These are phyloP conservation scores for Penstemon barbatus DNA, from an alignment of 257 asterid genomes.

Conservation along the genomic window DNA sequence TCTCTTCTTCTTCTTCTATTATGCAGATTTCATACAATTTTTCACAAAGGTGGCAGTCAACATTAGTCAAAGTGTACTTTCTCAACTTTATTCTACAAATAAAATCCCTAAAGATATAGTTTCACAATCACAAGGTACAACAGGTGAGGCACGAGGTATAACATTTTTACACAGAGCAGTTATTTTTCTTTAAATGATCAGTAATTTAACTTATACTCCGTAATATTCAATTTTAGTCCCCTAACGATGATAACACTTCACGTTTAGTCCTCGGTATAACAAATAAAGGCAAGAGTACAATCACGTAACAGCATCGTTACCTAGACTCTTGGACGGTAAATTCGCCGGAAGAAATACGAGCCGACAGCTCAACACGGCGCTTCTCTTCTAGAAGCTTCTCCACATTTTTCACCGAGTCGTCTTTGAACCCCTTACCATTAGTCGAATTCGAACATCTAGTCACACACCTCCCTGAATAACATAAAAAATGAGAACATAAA, in stretches of 20 bases:
- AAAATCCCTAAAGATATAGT: too few relatives aligned
- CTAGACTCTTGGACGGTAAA: conserved; percentile 73
- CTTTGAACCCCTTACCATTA: conserved; percentile 47
- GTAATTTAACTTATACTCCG: too few relatives aligned
- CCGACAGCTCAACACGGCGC: conserved; percentile 76
- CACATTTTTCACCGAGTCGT: conserved; percentile 53
- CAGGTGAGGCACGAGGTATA: too few relatives aligned
- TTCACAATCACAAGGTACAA: too few relatives aligned
- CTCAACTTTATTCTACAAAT: too few relatives aligned
- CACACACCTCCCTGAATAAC: conserved; percentile 44
- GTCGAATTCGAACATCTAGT: conserved; percentile 56
- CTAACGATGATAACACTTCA: neutral
- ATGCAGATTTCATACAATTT: too few relatives aligned
- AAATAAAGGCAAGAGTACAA: conserved; percentile 19
- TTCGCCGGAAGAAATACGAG: conserved; percentile 84
- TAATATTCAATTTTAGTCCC: neutral
- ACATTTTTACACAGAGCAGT: too few relatives aligned
- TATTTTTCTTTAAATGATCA: too few relatives aligned
- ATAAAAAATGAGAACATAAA: conserved; percentile 7
- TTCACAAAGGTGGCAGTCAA: too few relatives aligned
- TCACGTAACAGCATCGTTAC: conserved; percentile 30
- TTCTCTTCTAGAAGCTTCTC: conserved; percentile 64
- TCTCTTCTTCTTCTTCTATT: neutral
- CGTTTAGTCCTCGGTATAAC: conserved; percentile 2
- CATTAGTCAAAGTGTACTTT: too few relatives aligned